Evolutionary conservation across 2,329 filamentous ascomycete species (phyloP), one percentile per base, ranked within the genome.

Genomic region (Aspergillus luchuensis): DNA sequence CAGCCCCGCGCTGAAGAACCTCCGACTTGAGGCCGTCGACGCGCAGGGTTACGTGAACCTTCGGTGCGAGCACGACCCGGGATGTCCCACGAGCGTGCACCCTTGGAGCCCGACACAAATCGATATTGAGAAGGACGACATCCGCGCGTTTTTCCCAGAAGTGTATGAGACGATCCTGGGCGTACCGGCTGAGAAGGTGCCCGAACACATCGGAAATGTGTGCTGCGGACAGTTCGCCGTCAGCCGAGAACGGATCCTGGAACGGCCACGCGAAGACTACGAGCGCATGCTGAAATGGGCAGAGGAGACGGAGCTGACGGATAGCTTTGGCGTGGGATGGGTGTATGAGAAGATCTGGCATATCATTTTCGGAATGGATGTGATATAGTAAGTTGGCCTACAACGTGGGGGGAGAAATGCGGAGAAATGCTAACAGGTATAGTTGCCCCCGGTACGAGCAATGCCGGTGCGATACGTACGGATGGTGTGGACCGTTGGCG

Each of bases 31-130:
- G 25, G 73, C 72, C n/a, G 70, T 80, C 28, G 70, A 74, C 45
- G 62, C 69, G 2, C 66, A 71, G 2, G 79, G 78, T 15, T 80
- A 76, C 58, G 74, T 75, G 3, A 77, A 77, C 57, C 67, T 81
- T 36, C 71, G 73, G 11, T 81, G 79, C 66, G 69, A 72, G 13
- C 65, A 67, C 41, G 63, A 67, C 30, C 71, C 74, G 0, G 76
- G 77, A 17, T 80, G 78, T 59, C 78, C 77, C 11, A 72, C 69
- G 5, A 76, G 74, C 50, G 66, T 79, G n/a, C 68, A 74, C 17
- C 75, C 73, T 0, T 68, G 67, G 45, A 62, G 63, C 6, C 66
- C 67, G 10, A 64, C 63, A 1, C 54, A 66, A 38, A 60, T 64
- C 43, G 70, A 71, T 48, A 63, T 68, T 25, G 65, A 68, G 1